Percentiles rank a stretch among this genome's conserved stretches.
Evolutionary conservation across 257 asterid species (phyloP).

Genomic region (Nicotiana obtusifolia): DNA sequence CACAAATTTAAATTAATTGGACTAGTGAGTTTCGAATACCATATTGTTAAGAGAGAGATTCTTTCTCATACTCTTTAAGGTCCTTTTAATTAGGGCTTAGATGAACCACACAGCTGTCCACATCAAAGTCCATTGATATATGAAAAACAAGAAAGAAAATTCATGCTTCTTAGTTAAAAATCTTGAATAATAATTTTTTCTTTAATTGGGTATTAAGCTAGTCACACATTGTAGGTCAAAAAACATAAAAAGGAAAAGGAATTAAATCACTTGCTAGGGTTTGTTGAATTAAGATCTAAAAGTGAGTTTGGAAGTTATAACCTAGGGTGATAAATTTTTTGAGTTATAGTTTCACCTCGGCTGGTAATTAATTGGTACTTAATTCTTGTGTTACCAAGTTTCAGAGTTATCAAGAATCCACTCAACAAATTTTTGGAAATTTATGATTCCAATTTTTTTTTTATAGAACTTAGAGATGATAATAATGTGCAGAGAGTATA

Average conservation of each 20-base stretch:
- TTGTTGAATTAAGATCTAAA: background rate
- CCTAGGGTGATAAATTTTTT: too few species aligned
- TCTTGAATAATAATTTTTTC: background rate
- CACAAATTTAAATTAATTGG: too few species aligned
- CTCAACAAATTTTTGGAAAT: background rate
- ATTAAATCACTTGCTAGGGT: background rate
- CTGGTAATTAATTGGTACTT: too few species aligned
- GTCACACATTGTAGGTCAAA: background rate
- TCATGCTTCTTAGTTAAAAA: background rate
- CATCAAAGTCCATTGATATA: background rate
- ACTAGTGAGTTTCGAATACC: background rate
- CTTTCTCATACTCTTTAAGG: background rate
- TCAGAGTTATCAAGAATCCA: background rate
- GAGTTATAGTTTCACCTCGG: too few species aligned
- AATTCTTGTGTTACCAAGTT: too few species aligned
- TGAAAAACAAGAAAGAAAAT: background rate
- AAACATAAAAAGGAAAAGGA: background rate
- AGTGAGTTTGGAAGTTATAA: too few species aligned
- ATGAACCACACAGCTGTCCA: conserved; percentile 28
- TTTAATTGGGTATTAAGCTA: background rate
- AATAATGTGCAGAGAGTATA: too few species aligned
- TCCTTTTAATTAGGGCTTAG: background rate
- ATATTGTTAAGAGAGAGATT: background rate
- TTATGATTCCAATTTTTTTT: too few species aligned
- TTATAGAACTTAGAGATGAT: too few species aligned